phyloP scores from a whole-genome alignment of 305 asterid genomes.

The Solanum hybrid region DNA sequence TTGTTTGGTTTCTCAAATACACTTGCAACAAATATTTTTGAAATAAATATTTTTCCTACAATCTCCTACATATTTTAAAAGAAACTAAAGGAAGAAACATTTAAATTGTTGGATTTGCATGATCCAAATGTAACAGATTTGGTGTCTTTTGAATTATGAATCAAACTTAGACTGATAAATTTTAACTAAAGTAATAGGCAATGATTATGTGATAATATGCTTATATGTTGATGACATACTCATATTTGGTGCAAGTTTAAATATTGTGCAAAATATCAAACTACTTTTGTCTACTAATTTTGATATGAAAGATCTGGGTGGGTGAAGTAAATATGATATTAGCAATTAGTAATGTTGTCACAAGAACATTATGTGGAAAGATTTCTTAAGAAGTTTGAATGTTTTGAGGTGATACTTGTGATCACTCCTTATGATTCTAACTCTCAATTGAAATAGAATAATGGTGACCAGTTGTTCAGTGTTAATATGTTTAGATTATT shows the following conservation, averaged over 20 bases:
- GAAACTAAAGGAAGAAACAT: background rate
- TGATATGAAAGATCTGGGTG: background rate
- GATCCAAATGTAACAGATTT: background rate
- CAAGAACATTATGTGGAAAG: background rate
- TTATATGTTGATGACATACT: background rate
- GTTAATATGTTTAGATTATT: background rate
- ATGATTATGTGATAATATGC: background rate
- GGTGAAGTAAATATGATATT: background rate
- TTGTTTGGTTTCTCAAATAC: background rate
- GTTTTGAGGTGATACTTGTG: background rate
- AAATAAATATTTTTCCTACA: background rate
- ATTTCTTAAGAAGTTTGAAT: background rate
- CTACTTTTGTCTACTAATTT: background rate
- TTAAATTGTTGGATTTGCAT: background rate
- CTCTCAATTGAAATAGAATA: background rate
- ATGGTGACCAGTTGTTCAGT: background rate
- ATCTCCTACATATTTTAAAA: background rate
- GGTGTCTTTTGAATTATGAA: background rate
- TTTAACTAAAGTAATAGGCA: background rate
- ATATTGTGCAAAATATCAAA: background rate
- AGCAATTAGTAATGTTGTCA: background rate
- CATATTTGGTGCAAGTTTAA: background rate
- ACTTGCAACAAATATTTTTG: background rate
- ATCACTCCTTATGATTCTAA: background rate
- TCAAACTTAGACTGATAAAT: background rate